Conservation (phyloP, 371 early-diverging fungal species). For the Dinochytrium kinnereticum region DNA sequence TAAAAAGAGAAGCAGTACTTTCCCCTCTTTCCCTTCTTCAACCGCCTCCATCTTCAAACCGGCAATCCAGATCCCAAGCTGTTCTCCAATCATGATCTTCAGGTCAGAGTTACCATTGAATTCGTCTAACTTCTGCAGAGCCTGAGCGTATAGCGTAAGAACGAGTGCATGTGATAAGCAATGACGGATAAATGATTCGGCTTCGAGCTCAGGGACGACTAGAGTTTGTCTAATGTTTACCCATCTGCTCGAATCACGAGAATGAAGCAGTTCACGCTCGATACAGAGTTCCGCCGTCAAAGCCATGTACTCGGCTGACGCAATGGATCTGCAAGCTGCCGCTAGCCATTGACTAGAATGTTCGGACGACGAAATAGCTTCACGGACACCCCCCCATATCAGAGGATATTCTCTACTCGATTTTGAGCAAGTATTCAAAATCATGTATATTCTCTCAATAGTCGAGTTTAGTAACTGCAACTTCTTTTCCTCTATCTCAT, state of each 20-base stretch:
- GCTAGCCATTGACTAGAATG: slow-evolving; percentile 29
- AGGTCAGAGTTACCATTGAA: slow-evolving; percentile 15
- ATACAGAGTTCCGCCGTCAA: slow-evolving; percentile 40
- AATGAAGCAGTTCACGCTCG: slow-evolving; percentile 6
- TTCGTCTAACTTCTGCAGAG: slow-evolving; percentile 30
- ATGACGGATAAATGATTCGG: slow-evolving; percentile 38
- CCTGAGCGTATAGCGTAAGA: slow-evolving; percentile 43
- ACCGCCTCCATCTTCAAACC: slow-evolving; percentile 37
- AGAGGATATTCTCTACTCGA: not conserved
- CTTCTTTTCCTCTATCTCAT: not conserved
- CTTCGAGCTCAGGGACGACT: slow-evolving; percentile 42
- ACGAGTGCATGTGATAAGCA: slow-evolving; percentile 44
- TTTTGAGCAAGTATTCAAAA: slow-evolving; percentile 28
- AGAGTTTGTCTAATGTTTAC: slow-evolving; percentile 12
- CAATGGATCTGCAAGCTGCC: slow-evolving; percentile 21
- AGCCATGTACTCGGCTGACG: slow-evolving; percentile 47
- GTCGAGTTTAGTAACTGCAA: not conserved
- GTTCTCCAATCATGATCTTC: slow-evolving; percentile 42
- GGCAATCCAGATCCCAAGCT: slow-evolving; percentile 43
- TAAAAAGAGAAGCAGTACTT: slow-evolving; percentile 35
- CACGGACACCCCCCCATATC: slow-evolving; percentile 29
- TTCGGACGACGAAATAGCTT: slow-evolving; percentile 1
- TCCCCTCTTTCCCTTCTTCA: slow-evolving; percentile 35
- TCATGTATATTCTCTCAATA: slow-evolving; percentile 1
- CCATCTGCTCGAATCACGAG: slow-evolving; percentile 19